Conservation (phyloP, 257 asterid species). For the Solanum okadae region DNA sequence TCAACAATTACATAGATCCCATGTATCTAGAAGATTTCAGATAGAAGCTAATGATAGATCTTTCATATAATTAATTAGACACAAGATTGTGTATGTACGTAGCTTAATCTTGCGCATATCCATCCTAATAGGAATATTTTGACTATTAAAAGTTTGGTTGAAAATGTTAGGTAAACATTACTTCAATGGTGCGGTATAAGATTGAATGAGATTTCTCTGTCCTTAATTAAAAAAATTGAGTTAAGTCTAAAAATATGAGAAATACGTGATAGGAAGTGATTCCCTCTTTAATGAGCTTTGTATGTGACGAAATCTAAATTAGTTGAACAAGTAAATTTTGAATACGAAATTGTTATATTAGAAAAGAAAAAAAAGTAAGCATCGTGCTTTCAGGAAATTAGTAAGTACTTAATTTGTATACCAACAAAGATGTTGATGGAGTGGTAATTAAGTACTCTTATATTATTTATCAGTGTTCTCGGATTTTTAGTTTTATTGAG, state of each 20-base stretch:
- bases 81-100: neutral
- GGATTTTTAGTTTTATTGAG: neutral
- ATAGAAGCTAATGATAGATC: neutral
- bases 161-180: neutral
- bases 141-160: neutral
- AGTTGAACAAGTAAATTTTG: neutral
- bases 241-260: accelerated
- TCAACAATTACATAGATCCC: neutral
- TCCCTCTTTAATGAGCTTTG: accelerated
- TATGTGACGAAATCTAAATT: neutral
- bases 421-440: neutral
- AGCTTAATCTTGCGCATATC: neutral
- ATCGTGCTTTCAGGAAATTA: neutral
- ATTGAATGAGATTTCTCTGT: accelerated
- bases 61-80: neutral
- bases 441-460: neutral
- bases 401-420: neutral
- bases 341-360: neutral
- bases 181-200: neutral
- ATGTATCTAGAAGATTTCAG: neutral
- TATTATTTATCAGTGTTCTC: accelerated
- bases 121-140: neutral
- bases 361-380: neutral
- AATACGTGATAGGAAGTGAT: accelerated
- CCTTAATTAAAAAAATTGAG: accelerated